Evolutionary conservation across 352 stramenopile species (phyloP).

Genomic region (Phytophthora cactorum): DNA sequence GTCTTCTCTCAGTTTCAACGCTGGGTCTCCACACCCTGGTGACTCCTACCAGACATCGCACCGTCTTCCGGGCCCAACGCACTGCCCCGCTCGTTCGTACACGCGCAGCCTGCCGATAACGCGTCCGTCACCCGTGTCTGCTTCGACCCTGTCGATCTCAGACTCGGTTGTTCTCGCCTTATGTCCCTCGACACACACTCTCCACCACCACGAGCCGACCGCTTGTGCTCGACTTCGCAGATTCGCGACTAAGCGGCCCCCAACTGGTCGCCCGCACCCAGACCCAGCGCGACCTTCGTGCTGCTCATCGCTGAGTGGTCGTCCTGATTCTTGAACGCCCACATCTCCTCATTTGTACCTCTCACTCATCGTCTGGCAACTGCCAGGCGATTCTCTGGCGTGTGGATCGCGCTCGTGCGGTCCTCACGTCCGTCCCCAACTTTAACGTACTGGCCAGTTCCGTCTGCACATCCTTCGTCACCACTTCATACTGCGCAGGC

Average conservation of each 20-base stretch:
- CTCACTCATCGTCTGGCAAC: no score
- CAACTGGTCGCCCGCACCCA: not conserved
- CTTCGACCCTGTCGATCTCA: no score
- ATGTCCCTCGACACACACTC: not conserved
- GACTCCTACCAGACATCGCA: not conserved
- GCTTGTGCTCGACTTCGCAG: not conserved
- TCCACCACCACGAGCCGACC: not conserved
- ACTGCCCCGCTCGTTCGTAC: not conserved
- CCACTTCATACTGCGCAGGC: no score
- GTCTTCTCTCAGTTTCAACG: not conserved
- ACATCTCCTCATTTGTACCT: not conserved
- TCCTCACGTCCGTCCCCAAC: no score
- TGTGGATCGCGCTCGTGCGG: no score
- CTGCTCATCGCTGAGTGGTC: not conserved
- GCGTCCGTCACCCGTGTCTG: not conserved
- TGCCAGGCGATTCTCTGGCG: no score
- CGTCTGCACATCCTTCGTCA: no score
- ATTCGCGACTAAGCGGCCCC: not conserved
- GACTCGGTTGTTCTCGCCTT: no score
- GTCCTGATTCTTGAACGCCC: not conserved
- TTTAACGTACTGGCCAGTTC: no score
- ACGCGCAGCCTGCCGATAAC: not conserved
- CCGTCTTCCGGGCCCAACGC: no score
- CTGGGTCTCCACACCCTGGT: not conserved
- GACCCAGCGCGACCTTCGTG: not conserved